Evolutionary conservation across 2,329 filamentous ascomycete species (phyloP), one percentile per base, ranked within the genome.

Genomic region (Talaromyces albobiverticillius): DNA sequence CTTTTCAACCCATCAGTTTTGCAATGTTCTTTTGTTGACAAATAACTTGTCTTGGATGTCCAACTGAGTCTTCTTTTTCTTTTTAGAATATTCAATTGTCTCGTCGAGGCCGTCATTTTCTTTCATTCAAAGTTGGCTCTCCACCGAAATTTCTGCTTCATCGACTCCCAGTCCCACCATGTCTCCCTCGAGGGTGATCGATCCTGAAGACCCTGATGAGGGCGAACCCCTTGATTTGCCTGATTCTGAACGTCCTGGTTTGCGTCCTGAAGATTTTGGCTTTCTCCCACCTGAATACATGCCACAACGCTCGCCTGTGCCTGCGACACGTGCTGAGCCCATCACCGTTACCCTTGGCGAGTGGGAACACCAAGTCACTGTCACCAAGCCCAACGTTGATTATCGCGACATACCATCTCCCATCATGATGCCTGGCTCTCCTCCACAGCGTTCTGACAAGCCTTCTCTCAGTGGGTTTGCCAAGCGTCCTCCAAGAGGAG

Each of bases 391-490:
- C 40, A 50, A 54, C 25, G 31, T 25, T 13, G 53, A 55, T 22
- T 55, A 55, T 13, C 38, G 47, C 13, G 26, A 51, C 25, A 25
- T 55, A 8, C 48, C 53, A 4, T 34, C 25, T 7, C 53, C 53
- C 1, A 55, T 55, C 10, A 51, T 55, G 34, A 42, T 25, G 9
- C 53, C 53, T n/a, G 47, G 53, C 22, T 55, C 53, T 40, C 53
- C 53, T n/a, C 48, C 48, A n/a, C 53, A 51, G 10, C 42, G 47
- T 13, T 3, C 42, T 10, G 20, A 23, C 9, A 50, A 46, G 5
- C 53, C 53, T 14, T 55, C 53, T 32, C 41, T 55, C 2, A 29
- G 22, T 11, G 34, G 25, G n/a, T 47, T 55, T 31, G 38, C 29
- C 20, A 50, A 46, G 20, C 31, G 26, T 4, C 46, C 53, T 5